phyloP scores from a whole-genome alignment of 2,329 filamentous ascomycete genomes.

The Neophaeococcomyces aloes region DNA sequence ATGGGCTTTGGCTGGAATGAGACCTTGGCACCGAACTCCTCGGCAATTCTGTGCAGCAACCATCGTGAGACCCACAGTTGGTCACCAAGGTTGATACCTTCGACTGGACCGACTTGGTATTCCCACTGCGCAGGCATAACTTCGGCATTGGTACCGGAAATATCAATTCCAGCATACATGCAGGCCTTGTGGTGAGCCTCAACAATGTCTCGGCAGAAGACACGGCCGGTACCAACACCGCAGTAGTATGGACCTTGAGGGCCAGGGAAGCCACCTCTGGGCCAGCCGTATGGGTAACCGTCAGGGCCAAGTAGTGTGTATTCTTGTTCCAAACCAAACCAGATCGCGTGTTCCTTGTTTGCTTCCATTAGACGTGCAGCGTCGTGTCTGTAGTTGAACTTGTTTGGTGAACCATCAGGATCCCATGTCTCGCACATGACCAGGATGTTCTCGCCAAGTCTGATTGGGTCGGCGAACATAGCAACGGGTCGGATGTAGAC shows the following conservation, averaged over 20 bases:
- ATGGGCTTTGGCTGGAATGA: constrained; percentile 95
- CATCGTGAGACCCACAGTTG: constrained; percentile 91
- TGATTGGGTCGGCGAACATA: constrained; percentile 86
- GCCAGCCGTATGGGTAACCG: constrained; percentile 89
- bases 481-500: constrained; percentile 89
- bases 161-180: constrained; percentile 80
- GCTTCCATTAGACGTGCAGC: constrained; percentile 80
- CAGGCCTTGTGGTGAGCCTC: constrained; percentile 88
- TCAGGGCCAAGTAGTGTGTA: constrained; percentile 84
- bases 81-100: constrained; percentile 85
- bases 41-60: constrained; percentile 79
- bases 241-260: constrained; percentile 96
- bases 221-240: constrained; percentile 93
- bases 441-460: constrained; percentile 78
- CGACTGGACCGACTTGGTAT: constrained; percentile 88
- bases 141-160: constrained; percentile 97
- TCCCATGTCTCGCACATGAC: constrained; percentile 94
- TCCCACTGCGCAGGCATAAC: constrained; percentile 98
- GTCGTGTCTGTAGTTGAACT: constrained; percentile 96
- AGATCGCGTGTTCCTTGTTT: constrained; percentile 72
- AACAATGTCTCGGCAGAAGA: constrained; percentile 95
- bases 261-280: constrained; percentile 75
- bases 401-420: constrained; percentile 87
- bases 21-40: constrained; percentile 94
- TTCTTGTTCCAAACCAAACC: constrained; percentile 98